phyloP scores from a whole-genome alignment of 352 stramenopile species.

The Plasmopara halstedii region DNA sequence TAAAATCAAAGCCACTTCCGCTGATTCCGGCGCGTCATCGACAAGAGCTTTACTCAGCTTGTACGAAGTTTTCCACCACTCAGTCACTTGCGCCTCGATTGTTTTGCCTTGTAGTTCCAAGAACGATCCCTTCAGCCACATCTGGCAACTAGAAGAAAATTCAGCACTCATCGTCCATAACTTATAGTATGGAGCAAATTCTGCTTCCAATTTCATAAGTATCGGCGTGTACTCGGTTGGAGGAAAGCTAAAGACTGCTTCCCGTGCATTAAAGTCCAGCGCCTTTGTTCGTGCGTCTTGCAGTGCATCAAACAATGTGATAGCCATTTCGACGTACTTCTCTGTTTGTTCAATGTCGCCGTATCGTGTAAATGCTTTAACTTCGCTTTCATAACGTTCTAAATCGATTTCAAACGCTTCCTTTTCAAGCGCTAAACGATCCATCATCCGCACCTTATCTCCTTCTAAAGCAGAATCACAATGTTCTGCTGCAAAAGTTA shows the following conservation, averaged over 20 bases:
- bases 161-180: slow-evolving; percentile 94
- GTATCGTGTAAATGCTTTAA: slow-evolving; percentile 83
- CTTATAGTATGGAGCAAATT: slow-evolving; percentile 90
- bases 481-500: slow-evolving; percentile 71
- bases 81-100: slow-evolving; percentile 86
- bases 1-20: slow-evolving; percentile 81
- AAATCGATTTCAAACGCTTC: slow-evolving; percentile 79
- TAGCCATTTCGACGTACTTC: slow-evolving; percentile 84
- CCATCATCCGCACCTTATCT: slow-evolving; percentile 93
- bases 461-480: slow-evolving; percentile 86
- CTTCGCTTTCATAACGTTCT: slow-evolving; percentile 83
- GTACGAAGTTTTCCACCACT: slow-evolving; percentile 92
- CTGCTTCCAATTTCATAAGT: slow-evolving; percentile 71
- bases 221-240: slow-evolving; percentile 86
- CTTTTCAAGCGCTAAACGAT: slow-evolving; percentile 88
- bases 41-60: slow-evolving; percentile 88
- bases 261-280: slow-evolving; percentile 88
- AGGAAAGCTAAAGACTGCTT: slow-evolving; percentile 90
- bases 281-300: slow-evolving; percentile 88
- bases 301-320: slow-evolving; percentile 84
- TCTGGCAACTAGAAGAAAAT: slow-evolving; percentile 87
- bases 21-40: slow-evolving; percentile 81
- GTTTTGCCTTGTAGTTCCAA: slow-evolving; percentile 82
- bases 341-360: slow-evolving; percentile 85
- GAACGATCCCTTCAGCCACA: slow-evolving; percentile 90